Evolutionary conservation across 2,329 filamentous ascomycete species (phyloP).

Genomic region (Epichloe sp.): DNA sequence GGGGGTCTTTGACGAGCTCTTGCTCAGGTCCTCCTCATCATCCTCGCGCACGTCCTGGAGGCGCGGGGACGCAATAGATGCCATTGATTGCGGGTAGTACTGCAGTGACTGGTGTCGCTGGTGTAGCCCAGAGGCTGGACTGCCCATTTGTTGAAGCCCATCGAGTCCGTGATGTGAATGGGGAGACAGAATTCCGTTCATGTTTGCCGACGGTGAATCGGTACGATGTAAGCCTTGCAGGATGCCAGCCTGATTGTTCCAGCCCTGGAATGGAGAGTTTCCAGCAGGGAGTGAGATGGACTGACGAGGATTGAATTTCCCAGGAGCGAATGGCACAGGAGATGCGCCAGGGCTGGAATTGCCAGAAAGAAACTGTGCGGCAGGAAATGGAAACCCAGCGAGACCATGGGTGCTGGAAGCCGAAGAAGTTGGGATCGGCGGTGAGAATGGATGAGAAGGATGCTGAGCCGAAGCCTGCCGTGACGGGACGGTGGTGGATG

Average conservation of each 20-base stretch:
- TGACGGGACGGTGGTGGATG: constrained; percentile 47
- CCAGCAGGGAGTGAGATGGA: constrained; percentile 55
- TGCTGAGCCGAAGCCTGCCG: constrained; percentile 62
- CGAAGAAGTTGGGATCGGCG: constrained; percentile 68
- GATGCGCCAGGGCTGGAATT: constrained; percentile 55
- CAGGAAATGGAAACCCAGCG: constrained; percentile 43
- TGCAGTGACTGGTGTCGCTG: constrained; percentile 48
- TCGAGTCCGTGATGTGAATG: constrained; percentile 49
- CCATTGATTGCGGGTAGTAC: constrained; percentile 41
- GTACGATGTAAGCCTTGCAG: constrained; percentile 39
- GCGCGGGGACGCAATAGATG: constrained; percentile 42
- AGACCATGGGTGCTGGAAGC: constrained; percentile 53
- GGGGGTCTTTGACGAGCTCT: constrained; percentile 41
- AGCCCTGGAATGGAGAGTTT: constrained; percentile 53
- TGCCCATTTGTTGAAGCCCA: constrained; percentile 27
- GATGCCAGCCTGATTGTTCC: constrained; percentile 44
- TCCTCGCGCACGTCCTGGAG: constrained; percentile 64
- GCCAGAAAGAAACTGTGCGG: constrained; percentile 44
- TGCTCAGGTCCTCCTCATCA: constrained; percentile 45
- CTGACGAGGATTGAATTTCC: constrained; percentile 55
- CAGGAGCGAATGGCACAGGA: constrained; percentile 53
- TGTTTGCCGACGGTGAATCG: constrained; percentile 48
- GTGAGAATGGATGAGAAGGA: constrained; percentile 67
- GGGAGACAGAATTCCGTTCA: constrained; percentile 48
- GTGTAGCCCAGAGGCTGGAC: constrained; percentile 31